These are phyloP conservation scores for Erodium chrysanthum DNA, from an alignment of 441 rosid species.

Conservation along the genomic window DNA sequence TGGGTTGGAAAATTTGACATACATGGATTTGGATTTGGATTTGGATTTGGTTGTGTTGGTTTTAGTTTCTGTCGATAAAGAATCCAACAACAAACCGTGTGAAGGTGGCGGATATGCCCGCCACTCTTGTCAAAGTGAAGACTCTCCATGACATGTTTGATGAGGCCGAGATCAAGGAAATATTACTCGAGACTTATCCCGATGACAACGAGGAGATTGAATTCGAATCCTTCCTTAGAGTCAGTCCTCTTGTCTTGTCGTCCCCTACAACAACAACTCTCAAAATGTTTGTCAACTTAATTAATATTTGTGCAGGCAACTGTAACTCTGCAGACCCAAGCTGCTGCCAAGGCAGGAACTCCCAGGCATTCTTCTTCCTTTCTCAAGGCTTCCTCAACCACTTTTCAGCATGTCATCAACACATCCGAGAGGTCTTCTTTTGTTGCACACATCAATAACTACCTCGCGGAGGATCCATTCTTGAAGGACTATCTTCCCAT, in stretches of 20 bases:
- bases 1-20: conserved; percentile 8
- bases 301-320: conserved; percentile 43
- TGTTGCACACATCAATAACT: conserved; percentile 74
- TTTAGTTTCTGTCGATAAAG: conserved; percentile 57
- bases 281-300: no score
- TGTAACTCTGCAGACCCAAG: conserved; percentile 63
- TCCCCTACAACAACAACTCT: no score
- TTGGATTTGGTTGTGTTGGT: conserved; percentile 2
- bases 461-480: conserved; percentile 78
- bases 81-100: conserved; percentile 38
- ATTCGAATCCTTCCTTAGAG: conserved; percentile 82
- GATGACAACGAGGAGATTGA: conserved; percentile 56
- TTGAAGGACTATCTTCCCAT: conserved; percentile 72
- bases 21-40: no score
- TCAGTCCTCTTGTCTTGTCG: conserved; percentile 19
- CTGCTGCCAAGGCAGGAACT: conserved; percentile 45
- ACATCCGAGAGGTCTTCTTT: conserved; percentile 86
- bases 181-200: conserved; percentile 37
- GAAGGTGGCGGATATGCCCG: conserved; percentile 57
- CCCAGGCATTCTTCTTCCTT: conserved; percentile 59
- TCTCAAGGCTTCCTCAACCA: conserved; percentile 80
- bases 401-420: conserved; percentile 76
- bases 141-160: conserved; percentile 45
- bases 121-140: conserved; percentile 55
- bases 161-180: conserved; percentile 58